Base-by-base conservation (phyloP, 2,329 filamentous ascomycete species). In the Sporothrix dimorphospora region DNA sequence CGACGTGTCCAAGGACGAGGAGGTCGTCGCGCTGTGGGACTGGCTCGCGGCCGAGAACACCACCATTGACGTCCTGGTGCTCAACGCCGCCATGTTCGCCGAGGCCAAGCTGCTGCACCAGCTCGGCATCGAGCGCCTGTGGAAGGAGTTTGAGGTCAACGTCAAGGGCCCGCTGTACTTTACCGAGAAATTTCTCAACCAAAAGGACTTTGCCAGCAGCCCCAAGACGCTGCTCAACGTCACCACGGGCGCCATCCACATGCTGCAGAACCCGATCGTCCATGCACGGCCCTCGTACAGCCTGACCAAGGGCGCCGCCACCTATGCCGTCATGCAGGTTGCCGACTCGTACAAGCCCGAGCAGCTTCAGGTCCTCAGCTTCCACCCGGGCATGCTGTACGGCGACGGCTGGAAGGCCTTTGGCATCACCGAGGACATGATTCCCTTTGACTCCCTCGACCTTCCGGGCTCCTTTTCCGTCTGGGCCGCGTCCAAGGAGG, bases 401-500 rank as follows among this genome's bases (percentile, higher is more conserved):
- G 71, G 27, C 38, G 51, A 73, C 6, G 30, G 19, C 4, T 74
- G 59, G 53, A 19, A 14, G 6, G 40, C 19, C 1, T 38, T 69
- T 11, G 71, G 70, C 61, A 9, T 72, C 47, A 63, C 71, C 6
- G 14, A 42, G 11, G 67, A 71, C 51, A 38, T 45, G 24, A 34
- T 74, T 2, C 66, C 66, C 1, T 76, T 76, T 61, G 73, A 75
- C 42, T 19, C 61, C 5, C 19, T 45, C 4, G 34, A 61, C 30
- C 73, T 76, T 1, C 57, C 73, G 3, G 78, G 77, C 74, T 77
- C 78, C 42, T 84, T 82, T 65, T 73, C 77, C 8, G 79, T 83
- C 7, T 84, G 82, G 83, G 76, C 80, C 1, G 79, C 82, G 1
- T 79, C 77, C 8, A 71, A 76, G 0, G 80, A 83, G 72, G 82